Evolutionary conservation across 2,329 filamentous ascomycete species (phyloP).

Genomic region (Neonectria coccinea): DNA sequence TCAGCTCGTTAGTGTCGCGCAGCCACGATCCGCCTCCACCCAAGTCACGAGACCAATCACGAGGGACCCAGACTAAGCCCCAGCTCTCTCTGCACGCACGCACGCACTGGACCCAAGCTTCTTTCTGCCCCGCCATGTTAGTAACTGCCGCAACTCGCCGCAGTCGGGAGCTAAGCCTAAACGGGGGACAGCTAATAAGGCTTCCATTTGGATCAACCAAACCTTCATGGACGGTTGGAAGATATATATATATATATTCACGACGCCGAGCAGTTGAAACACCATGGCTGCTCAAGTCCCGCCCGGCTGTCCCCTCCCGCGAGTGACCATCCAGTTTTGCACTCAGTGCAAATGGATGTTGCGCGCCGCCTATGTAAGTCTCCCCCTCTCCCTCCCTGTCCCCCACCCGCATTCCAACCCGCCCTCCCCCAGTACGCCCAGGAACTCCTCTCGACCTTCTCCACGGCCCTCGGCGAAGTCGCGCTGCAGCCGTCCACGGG

Average conservation of each 20-base stretch:
- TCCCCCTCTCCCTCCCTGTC: neutral
- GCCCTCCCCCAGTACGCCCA: slow-evolving; percentile 77
- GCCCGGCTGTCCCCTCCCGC: slow-evolving; percentile 59
- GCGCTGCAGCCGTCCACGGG: slow-evolving; percentile 87
- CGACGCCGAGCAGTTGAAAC: neutral
- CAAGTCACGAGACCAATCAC: slow-evolving; percentile 25
- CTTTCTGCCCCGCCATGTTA: slow-evolving; percentile 7
- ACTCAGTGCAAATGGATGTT: slow-evolving; percentile 96
- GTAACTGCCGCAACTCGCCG: neutral
- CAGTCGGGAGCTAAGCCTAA: neutral
- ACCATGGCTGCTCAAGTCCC: slow-evolving; percentile 32
- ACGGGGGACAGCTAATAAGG: neutral
- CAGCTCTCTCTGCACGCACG: neutral
- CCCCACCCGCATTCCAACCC: neutral
- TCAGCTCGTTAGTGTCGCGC: neutral
- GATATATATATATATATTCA: neutral
- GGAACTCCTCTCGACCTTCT: slow-evolving; percentile 94
- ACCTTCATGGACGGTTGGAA: neutral
- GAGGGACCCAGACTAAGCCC: neutral
- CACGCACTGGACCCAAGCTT: slow-evolving; percentile 12
- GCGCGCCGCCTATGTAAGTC: slow-evolving; percentile 82
- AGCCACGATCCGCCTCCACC: neutral
- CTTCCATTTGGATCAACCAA: neutral
- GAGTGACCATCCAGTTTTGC: slow-evolving; percentile 90
- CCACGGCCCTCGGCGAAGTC: slow-evolving; percentile 84